Evolutionary conservation across 768 basidiomycete species (phyloP).

Genomic region (Dentipellis sp.): DNA sequence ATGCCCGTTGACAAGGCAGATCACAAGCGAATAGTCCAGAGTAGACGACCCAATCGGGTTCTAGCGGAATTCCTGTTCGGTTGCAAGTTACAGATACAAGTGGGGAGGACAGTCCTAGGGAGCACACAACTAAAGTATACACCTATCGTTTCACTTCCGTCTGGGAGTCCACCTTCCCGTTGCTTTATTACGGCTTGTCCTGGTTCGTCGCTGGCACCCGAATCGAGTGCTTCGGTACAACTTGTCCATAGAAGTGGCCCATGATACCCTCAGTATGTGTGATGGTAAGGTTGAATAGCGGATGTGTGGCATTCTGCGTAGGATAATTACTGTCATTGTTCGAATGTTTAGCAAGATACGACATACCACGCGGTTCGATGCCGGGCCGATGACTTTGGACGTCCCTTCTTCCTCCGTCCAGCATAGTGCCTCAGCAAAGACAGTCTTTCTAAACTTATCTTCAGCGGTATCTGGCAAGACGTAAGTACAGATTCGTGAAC

Average conservation of each 20-base stretch:
- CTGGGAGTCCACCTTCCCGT: too few species aligned
- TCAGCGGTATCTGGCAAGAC: constrained; percentile 20
- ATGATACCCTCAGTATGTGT: constrained; percentile 61
- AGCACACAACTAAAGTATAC: too few species aligned
- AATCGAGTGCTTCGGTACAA: constrained; percentile 23
- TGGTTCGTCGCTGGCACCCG: neutral
- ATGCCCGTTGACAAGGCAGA: too few species aligned
- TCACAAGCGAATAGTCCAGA: too few species aligned
- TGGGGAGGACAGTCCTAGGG: too few species aligned
- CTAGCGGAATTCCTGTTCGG: too few species aligned
- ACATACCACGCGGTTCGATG: constrained; percentile 54
- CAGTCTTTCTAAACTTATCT: constrained; percentile 28
- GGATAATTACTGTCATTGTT: neutral
- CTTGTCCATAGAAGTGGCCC: constrained; percentile 65
- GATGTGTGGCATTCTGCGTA: constrained; percentile 71
- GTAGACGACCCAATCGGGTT: too few species aligned
- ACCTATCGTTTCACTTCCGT: too few species aligned
- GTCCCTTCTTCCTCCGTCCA: constrained; percentile 66
- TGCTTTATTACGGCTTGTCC: neutral
- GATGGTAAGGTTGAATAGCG: constrained; percentile 66
- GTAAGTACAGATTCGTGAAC: constrained; percentile 4
- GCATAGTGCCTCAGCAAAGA: constrained; percentile 46
- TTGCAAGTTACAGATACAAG: too few species aligned
- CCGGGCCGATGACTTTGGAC: constrained; percentile 46
- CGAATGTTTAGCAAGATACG: neutral